A percentile compares a stretch with the other conserved stretches of the same genome.
phyloP scores from a whole-genome alignment of 1,284 basidiomycete species.

The Neotropicomus parvogracilis region DNA sequence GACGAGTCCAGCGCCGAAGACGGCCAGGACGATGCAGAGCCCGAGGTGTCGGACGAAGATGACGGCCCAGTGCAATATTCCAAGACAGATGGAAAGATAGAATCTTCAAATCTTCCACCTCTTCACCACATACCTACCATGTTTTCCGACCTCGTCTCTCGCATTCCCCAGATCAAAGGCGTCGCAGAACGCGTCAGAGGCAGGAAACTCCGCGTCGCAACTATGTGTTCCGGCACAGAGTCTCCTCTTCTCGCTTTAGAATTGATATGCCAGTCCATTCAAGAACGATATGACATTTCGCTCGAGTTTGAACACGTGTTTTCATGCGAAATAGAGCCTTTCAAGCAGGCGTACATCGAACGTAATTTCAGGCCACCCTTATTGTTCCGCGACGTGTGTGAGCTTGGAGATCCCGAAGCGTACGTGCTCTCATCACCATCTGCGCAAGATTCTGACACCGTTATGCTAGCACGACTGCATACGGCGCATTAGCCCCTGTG shows the following conservation, averaged over 20 bases:
- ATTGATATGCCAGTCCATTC: constrained; percentile 73
- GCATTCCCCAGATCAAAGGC: constrained; percentile 63
- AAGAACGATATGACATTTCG: constrained; percentile 62
- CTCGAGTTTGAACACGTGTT: constrained; percentile 89
- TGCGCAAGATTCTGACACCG: constrained; percentile 12
- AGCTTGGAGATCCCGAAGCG: constrained; percentile 77
- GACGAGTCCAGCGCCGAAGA: constrained; percentile 23
- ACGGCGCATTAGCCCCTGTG: constrained; percentile 81
- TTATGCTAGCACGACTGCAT: constrained; percentile 74
- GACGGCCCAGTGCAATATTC: constrained; percentile 34
- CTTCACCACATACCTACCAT: constrained; percentile 81
- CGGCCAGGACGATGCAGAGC: constrained; percentile 24
- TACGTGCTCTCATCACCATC: constrained; percentile 33
- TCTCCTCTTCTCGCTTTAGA: constrained; percentile 89
- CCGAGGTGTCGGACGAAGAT: constrained; percentile 29
- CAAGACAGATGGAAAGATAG: constrained; percentile 37
- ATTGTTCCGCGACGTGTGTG: constrained; percentile 92
- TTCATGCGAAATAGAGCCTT: constrained; percentile 96
- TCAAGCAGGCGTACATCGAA: constrained; percentile 98
- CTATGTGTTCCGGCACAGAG: constrained; percentile 97
- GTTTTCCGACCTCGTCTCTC: constrained; percentile 79
- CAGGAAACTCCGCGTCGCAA: constrained; percentile 87
- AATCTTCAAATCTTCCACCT: constrained; percentile 70
- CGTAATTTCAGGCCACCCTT: constrained; percentile 90
- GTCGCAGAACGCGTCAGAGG: constrained; percentile 73